Evolutionary conservation across 1,284 basidiomycete species (phyloP), one percentile per base, ranked within the genome.

Genomic region (Moniliophthora roreri): DNA sequence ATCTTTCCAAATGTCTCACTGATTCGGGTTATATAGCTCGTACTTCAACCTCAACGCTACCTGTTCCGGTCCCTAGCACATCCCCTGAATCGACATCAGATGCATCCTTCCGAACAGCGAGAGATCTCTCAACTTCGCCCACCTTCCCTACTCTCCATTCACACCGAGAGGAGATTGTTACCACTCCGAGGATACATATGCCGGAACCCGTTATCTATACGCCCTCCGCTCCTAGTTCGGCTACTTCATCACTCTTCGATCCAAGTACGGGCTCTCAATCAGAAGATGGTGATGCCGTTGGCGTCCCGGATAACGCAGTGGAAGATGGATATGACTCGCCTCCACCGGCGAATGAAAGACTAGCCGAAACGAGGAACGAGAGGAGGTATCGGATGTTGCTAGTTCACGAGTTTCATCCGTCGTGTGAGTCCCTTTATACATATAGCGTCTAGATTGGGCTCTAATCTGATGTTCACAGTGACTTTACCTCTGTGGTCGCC

Each of bases 401-500:
- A 44, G 77, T 74, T 48, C 89, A 92, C 59, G 75, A 78, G 21
- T 91, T 85, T 67, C 85, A 91, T 65, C 77, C 78, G 18, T 82
- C 84, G 28, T 58, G 88, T 90, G 55, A 58, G 87, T 72, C 5
- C 32, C 47, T 32, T 38, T 21, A 28, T 34, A n/a, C 47, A 40
- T 20, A n/a, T n/a, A n/a, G n/a, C n/a, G 39, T 36, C 8, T 53
- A 26, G 32, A 21, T 28, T n/a, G 26, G 20, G 32, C 48, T 53
- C 32, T 51, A 44, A 11, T 40, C 50, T 34, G 35, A 55, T 26
- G 44, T 48, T 36, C 44, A 2, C 54, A 90, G 88, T 91, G 57
- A 84, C 76, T 0, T 69, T 89, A 6, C 84, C 89, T 1, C 67
- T 91, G 1, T 92, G 88, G 89, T 74, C 75, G 1, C 90, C 90